phyloP scores from a whole-genome alignment of 1,139 yeast species.

The Candida sanyaensis region DNA sequence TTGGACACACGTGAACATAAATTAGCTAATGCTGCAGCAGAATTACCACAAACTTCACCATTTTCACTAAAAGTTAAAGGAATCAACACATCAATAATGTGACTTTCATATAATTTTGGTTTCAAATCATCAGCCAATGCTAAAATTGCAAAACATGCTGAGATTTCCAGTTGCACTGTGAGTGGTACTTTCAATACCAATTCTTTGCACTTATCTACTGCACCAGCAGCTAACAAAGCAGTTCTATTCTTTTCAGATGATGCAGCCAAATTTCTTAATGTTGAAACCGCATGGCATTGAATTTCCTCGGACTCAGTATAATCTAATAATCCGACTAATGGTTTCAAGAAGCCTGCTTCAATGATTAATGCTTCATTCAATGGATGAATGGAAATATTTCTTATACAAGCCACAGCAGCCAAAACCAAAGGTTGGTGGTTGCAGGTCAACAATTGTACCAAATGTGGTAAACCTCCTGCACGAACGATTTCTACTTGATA shows the following conservation, averaged over 20 bases:
- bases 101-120: constrained; percentile 78
- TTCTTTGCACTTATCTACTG: constrained; percentile 90
- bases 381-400: constrained; percentile 96
- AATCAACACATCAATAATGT: constrained; percentile 83
- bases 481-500: constrained; percentile 95
- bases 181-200: constrained; percentile 83
- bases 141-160: constrained; percentile 95
- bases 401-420: constrained; percentile 97
- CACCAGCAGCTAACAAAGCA: constrained; percentile 92
- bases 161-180: constrained; percentile 90
- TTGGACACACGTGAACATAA: constrained; percentile 82
- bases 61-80: constrained; percentile 88
- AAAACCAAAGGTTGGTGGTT: constrained; percentile 89
- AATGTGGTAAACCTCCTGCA: constrained; percentile 92
- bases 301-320: constrained; percentile 91
- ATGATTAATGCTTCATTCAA: constrained; percentile 92
- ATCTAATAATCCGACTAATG: constrained; percentile 82
- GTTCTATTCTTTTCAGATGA: constrained; percentile 90
- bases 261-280: constrained; percentile 94
- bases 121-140: constrained; percentile 96
- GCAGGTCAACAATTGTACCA: constrained; percentile 83
- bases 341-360: constrained; percentile 93
- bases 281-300: constrained; percentile 96
- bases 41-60: constrained; percentile 96
- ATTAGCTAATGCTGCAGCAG: constrained; percentile 98